Evolutionary conservation across 371 early-diverging fungal genomes (phyloP).

Genomic region (Dichotomocladium elegans): DNA sequence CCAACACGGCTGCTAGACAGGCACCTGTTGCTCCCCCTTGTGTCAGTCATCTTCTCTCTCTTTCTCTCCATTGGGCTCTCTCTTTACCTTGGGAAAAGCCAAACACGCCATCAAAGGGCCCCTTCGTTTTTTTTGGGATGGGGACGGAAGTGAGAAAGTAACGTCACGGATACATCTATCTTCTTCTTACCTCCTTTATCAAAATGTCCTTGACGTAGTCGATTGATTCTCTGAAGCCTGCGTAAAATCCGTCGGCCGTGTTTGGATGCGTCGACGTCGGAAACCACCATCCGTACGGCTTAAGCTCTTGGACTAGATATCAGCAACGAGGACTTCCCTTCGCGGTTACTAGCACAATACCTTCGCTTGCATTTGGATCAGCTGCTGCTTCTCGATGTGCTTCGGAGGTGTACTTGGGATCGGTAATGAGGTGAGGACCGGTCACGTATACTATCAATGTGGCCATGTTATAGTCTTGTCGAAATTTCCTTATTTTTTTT

Average conservation of each 20-base stretch:
- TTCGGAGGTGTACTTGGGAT: conserved; percentile 50
- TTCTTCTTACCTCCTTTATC: conserved; percentile 38
- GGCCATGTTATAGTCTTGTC: too few species aligned
- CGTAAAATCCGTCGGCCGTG: conserved; percentile 32
- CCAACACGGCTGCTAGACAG: conserved; percentile 60
- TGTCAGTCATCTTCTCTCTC: background rate
- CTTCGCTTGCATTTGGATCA: conserved; percentile 45
- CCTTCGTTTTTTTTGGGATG: conserved; percentile 26
- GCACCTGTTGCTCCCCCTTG: conserved; percentile 27
- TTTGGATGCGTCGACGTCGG: conserved; percentile 13
- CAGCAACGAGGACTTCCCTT: background rate
- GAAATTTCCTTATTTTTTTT: background rate
- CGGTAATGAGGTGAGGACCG: conserved; percentile 58
- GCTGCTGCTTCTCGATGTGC: conserved; percentile 48
- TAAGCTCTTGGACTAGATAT: conserved; percentile 22
- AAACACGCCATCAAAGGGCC: conserved; percentile 72
- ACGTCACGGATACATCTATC: background rate
- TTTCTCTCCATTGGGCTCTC: background rate
- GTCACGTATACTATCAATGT: conserved; percentile 59
- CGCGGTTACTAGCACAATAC: conserved; percentile 21
- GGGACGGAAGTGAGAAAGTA: background rate
- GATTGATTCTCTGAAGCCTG: conserved; percentile 60
- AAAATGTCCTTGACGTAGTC: conserved; percentile 43
- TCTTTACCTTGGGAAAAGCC: conserved; percentile 70
- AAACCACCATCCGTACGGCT: conserved; percentile 65